Conservation (phyloP, 1,284 basidiomycete genomes). For the Melampsora occidentalis region DNA sequence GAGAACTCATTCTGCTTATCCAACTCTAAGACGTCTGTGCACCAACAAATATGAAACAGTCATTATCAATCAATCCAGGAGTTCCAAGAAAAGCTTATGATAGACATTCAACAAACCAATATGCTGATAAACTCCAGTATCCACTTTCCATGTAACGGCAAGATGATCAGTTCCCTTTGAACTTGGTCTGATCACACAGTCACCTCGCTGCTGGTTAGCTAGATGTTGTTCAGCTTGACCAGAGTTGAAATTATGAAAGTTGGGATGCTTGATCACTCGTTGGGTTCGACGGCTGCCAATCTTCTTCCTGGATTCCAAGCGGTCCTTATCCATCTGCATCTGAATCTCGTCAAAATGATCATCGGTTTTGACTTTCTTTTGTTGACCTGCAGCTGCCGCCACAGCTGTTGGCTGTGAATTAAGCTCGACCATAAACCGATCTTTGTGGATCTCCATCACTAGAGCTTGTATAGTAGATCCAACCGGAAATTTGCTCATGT, state of each 20-base stretch:
- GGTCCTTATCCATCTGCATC: slow-evolving; percentile 68
- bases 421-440: slow-evolving; percentile 69
- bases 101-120: slow-evolving; percentile 65
- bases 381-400: slow-evolving; percentile 64
- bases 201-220: slow-evolving; percentile 84
- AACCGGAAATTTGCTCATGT: slow-evolving; percentile 58
- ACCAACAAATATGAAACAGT: slow-evolving; percentile 34
- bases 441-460: slow-evolving; percentile 69
- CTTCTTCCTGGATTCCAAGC: slow-evolving; percentile 76
- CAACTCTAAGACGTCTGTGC: slow-evolving; percentile 80
- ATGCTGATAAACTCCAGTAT: slow-evolving; percentile 93
- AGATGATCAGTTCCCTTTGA: slow-evolving; percentile 91
- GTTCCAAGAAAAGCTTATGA: background rate
- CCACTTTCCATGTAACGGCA: slow-evolving; percentile 99
- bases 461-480: slow-evolving; percentile 78
- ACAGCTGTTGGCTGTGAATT: slow-evolving; percentile 74
- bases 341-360: slow-evolving; percentile 68
- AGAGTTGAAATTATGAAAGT: slow-evolving; percentile 95
- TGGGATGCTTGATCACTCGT: slow-evolving; percentile 93
- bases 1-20: slow-evolving; percentile 65
- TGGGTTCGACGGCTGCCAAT: slow-evolving; percentile 68
- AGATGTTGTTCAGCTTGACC: slow-evolving; percentile 84
- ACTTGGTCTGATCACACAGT: slow-evolving; percentile 92
- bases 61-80: background rate
- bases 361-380: slow-evolving; percentile 65